These are phyloP conservation scores for Platismatia glauca DNA, from an alignment of 495 filamentous ascomycete genomes.

Conservation along the genomic window DNA sequence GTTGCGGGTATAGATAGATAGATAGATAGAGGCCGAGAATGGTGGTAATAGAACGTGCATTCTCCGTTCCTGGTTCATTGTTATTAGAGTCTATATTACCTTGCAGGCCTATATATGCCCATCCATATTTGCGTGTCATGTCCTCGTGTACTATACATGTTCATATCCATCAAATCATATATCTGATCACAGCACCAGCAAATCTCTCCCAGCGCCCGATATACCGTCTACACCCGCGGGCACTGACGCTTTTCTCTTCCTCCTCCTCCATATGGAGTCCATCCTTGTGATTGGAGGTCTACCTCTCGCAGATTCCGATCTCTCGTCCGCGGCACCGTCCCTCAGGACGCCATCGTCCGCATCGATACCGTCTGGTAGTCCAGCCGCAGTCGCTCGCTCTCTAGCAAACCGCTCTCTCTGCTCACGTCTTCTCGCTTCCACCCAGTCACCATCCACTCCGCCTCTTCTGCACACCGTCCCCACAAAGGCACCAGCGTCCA, in stretches of 20 bases:
- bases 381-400: constrained; percentile 12
- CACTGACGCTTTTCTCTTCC: constrained; percentile 11
- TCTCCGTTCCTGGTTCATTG: background rate
- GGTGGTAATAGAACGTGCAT: background rate
- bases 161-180: constrained; percentile 2
- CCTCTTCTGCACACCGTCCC: constrained; percentile 37
- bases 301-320: background rate
- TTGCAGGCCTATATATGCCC: background rate
- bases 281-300: constrained; percentile 8
- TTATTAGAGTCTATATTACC: background rate
- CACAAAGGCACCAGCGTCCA: constrained; percentile 74
- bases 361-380: background rate
- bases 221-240: background rate
- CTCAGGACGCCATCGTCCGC: constrained; percentile 5
- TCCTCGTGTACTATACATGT: constrained; percentile 10
- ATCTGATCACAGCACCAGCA: constrained; percentile 12
- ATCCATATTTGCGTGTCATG: constrained; percentile 1
- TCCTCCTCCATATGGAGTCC: constrained; percentile 12
- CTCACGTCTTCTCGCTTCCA: constrained; percentile 18
- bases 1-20: background rate
- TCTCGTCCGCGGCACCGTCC: background rate
- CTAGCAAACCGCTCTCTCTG: constrained; percentile 19
- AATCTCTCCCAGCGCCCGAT: background rate
- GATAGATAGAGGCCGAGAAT: background rate
- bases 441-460: constrained; percentile 23